Percentiles rank a stretch among this genome's conserved stretches.
phyloP scores from a whole-genome alignment of 176 grass and related monocot genomes.

The Aegilops longissima region DNA sequence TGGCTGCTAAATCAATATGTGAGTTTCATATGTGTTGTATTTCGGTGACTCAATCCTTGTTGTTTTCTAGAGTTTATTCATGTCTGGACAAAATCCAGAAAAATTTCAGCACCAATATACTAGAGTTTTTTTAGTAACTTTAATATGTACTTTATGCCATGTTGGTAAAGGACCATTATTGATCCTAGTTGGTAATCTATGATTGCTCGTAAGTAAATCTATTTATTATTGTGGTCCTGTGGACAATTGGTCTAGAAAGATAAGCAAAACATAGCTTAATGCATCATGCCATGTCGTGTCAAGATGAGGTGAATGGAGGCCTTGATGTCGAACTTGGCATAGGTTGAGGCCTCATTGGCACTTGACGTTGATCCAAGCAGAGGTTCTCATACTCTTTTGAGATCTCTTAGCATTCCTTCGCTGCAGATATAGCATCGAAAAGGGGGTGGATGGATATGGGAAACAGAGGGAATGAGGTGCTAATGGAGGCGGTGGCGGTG shows the following conservation, averaged over 20 bases:
- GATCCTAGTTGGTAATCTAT: neutral
- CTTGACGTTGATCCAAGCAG: neutral
- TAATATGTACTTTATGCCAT: neutral
- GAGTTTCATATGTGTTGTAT: neutral
- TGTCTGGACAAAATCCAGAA: neutral
- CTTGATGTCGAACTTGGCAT: neutral
- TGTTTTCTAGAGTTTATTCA: conserved; percentile 5
- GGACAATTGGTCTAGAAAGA: neutral
- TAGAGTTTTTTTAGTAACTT: neutral
- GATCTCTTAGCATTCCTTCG: neutral
- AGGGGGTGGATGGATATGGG: neutral
- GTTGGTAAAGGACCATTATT: neutral
- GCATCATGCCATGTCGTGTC: neutral
- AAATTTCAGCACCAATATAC: neutral
- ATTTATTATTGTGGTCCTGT: neutral
- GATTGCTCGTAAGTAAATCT: neutral
- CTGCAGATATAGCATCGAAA: neutral
- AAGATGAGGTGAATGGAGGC: neutral
- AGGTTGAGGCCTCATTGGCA: neutral
- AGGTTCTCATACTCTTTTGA: neutral
- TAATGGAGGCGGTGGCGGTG: neutral
- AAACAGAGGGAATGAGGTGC: neutral
- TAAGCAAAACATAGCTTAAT: neutral
- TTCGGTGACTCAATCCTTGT: neutral
- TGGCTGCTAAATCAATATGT: conserved; percentile 20